Evolutionary conservation across 768 basidiomycete species (phyloP), one percentile per base, ranked within the genome.

Genomic region (Suillus luteus): DNA sequence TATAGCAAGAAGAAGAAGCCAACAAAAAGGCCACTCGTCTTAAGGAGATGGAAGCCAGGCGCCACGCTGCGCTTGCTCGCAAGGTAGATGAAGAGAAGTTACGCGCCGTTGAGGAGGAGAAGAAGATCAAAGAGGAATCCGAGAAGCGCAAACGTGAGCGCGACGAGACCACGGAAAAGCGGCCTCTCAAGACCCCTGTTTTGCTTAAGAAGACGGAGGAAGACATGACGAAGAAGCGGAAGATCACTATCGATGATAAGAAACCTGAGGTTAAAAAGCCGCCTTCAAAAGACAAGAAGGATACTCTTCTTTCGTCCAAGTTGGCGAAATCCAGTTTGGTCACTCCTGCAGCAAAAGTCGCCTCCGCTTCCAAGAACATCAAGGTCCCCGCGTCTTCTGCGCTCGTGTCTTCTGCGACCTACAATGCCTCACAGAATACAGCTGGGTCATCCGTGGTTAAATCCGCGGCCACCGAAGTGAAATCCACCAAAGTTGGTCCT

Each of bases 1-100:
- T 33, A 31, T 70, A 97, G 96, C 93, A 96, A 82, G 92, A 96
- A 80, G 92, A 91, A 67, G 91, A 93, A 71, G 83, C 84, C 40
- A 93, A 93, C 67, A 93, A 90, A 77, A 93, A 92, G 75, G 85
- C 83, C 1, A 78, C 83, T 12, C 81, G 90, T 33, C 76, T 90
- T 64, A 93, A 87, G 68, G 91, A 94, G 63, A 92, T 92, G 86
- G 95, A 96, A 68, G 82, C 83, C 54, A 83, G 93, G 51, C 87
- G 93, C n/a, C 90, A 87, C 70, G 85, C 78, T 49, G 87, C 83
- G 24, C 73, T 82, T 63, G 87, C 91, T 72, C 83, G 87, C 71
- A 95, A 94, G 74, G 88, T 83, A 1, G 91, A 92, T 58, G 91
- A 93, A 69, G 92, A 92, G 73, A 89, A 84, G 72, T 75, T 79